phyloP scores from a whole-genome alignment of 208 protist species.

The Acanthamoeba divionensis region DNA sequence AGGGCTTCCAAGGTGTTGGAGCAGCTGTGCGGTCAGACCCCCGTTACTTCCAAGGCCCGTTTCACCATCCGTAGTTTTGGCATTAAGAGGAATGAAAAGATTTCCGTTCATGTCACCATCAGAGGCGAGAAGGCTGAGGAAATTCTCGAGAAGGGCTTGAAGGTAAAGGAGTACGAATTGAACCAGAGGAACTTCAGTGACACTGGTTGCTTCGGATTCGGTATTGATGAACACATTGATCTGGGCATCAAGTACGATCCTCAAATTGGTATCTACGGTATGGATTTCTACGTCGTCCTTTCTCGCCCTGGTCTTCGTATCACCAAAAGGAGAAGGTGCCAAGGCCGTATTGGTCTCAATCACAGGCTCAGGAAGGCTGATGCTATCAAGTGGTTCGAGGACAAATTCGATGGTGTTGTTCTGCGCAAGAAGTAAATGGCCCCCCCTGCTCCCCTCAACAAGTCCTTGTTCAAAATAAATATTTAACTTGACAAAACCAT shows the following conservation, averaged over 20 bases:
- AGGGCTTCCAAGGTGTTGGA: slow-evolving; percentile 98
- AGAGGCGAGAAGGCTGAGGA: slow-evolving; percentile 98
- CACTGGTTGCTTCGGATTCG: slow-evolving; percentile 99
- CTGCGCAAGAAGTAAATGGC: slow-evolving; percentile 70
- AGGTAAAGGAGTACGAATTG: slow-evolving; percentile 99
- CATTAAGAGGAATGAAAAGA: slow-evolving; percentile 99
- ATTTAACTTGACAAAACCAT: too few species aligned
- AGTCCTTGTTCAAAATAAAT: too few species aligned
- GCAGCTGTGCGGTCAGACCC: slow-evolving; percentile 97
- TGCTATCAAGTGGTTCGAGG: slow-evolving; percentile 98
- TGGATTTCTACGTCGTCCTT: slow-evolving; percentile 98
- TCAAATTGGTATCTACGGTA: slow-evolving; percentile 97
- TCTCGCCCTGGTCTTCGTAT: slow-evolving; percentile 95
- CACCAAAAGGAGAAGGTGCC: slow-evolving; percentile 67
- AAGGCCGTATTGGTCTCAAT: slow-evolving; percentile 85
- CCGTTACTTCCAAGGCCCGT: slow-evolving; percentile 95
- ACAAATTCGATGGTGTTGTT: slow-evolving; percentile 96
- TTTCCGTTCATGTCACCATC: slow-evolving; percentile 97
- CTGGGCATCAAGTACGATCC: slow-evolving; percentile 99
- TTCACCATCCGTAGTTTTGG: slow-evolving; percentile 98
- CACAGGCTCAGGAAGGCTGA: slow-evolving; percentile 96
- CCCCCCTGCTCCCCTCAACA: too few species aligned
- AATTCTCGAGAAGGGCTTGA: slow-evolving; percentile 95
- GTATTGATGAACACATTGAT: slow-evolving; percentile 99
- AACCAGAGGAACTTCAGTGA: slow-evolving; percentile 93